Evolutionary conservation across 1,139 yeast genomes (phyloP), one percentile per base, ranked within the genome.

Genomic region (Blastobotrys illinoisensis): DNA sequence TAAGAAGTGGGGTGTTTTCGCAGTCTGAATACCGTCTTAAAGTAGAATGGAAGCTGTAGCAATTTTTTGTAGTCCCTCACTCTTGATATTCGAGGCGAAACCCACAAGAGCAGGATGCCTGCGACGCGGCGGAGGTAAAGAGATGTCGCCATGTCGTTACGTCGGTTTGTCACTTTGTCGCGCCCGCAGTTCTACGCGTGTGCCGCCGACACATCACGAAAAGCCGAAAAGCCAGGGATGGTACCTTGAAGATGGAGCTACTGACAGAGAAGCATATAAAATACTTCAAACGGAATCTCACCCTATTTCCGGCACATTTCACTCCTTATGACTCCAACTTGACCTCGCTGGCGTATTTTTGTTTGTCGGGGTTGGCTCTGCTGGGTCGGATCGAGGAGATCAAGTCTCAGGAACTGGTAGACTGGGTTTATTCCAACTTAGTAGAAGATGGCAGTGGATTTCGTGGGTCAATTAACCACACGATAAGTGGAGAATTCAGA

Each of bases 321-420:
- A 67, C 71, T 9, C 47, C 63, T 0, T 63, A 69, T 36, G 96
- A 87, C 64, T 78, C 89, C 20, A 85, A 85, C 59, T 82, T 79
- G 56, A 67, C 86, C 18, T 79, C 91, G 5, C 66, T 88, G 26
- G 76, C 83, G 1, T 86, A 82, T 67, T 88, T 88, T 66, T 77
- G 88, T 56, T 67, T 88, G 1, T 77, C 81, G 24, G 90, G 90
- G 0, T 74, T 88, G 20, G 79, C 77, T 14, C 60, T 86, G 9
- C 64, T 87, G 19, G 74, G 76, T 1, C 69, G 66, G 46, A 71
- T 79, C 47, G 71, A 71, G 40, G 46, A 55, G 47, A 54, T 52
- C 45, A 32, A 32, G 40, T 32, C 40, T 13, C 40, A 32, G 16
- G 40, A 32, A 7, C 6, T 75, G 78, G 64, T 74, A 3, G 69